Percentiles rank a stretch among this genome's conserved stretches.
phyloP scores from a whole-genome alignment of 225 moss, liverwort and hornwort genomes.

The Physcomitrellopsis africana region DNA sequence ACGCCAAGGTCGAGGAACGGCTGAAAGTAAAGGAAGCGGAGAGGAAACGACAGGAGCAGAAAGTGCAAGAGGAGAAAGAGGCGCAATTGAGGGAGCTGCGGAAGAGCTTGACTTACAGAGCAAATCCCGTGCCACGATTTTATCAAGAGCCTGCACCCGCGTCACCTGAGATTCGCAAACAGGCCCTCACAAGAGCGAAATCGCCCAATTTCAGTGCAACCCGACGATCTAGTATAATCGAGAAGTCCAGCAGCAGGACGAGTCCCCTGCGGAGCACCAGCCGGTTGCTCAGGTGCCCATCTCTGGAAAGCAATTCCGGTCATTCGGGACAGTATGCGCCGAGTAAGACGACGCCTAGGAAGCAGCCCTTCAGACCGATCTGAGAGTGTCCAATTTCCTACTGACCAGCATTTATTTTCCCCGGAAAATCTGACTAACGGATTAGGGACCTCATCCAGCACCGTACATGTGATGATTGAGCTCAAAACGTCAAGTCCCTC shows the following conservation, averaged over 20 bases:
- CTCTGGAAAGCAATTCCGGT: constrained; percentile 30
- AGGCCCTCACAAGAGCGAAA: constrained; percentile 75
- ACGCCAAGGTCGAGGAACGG: constrained; percentile 81
- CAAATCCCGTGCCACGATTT: constrained; percentile 87
- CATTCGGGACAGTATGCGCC: background rate
- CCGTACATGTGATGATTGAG: too few species aligned
- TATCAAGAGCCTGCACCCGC: constrained; percentile 79
- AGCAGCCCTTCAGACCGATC: constrained; percentile 41
- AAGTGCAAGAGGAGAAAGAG: constrained; percentile 82
- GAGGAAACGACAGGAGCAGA: constrained; percentile 72
- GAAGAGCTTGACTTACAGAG: constrained; percentile 77
- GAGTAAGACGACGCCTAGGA: constrained; percentile 34
- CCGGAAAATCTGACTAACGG: too few species aligned
- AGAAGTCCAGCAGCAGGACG: constrained; percentile 11
- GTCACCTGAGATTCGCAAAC: constrained; percentile 64
- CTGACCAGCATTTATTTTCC: too few species aligned
- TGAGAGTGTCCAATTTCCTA: background rate
- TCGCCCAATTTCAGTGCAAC: constrained; percentile 80
- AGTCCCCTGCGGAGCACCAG: constrained; percentile 33
- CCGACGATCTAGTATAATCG: constrained; percentile 41
- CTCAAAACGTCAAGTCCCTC: too few species aligned
- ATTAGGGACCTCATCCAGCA: too few species aligned
- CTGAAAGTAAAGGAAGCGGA: constrained; percentile 78
- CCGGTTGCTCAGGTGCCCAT: constrained; percentile 35
- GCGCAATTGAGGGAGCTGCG: constrained; percentile 78